A percentile compares a stretch with the other conserved stretches of the same genome.
Conservation (phyloP, 139 green algal species). For the Desmodesmus armatus region DNA sequence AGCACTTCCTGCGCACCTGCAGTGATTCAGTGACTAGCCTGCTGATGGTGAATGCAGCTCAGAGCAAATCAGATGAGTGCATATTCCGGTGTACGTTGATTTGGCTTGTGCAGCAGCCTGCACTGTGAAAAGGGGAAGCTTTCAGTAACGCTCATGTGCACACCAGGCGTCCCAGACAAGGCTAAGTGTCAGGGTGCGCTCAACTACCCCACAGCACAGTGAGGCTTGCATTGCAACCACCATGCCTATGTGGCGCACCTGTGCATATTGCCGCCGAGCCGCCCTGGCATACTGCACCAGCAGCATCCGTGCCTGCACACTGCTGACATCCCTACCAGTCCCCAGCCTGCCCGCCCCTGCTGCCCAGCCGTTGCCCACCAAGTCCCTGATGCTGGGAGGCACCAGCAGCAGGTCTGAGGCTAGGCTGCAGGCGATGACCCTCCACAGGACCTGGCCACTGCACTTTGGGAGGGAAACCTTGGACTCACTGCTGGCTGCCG, state of each 20-base stretch:
- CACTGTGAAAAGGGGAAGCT: not conserved
- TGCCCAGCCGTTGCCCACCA: constrained; percentile 2
- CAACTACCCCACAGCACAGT: too few species aligned
- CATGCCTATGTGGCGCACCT: not conserved
- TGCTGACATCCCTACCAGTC: not conserved
- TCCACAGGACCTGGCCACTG: not conserved
- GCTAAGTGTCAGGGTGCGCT: too few species aligned
- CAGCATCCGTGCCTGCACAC: constrained; percentile 5
- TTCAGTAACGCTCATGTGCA: too few species aligned
- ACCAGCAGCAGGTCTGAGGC: constrained; percentile 14
- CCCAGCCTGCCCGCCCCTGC: not conserved
- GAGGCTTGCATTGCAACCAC: not conserved
- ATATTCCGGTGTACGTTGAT: not conserved
- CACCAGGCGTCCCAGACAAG: too few species aligned
- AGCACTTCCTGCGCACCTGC: too few species aligned
- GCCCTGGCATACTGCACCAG: constrained; percentile 22
- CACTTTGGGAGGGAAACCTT: not conserved
- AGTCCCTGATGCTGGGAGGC: constrained; percentile 3
- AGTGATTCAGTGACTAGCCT: too few species aligned
- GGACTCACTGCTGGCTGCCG: not conserved
- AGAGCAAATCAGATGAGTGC: too few species aligned
- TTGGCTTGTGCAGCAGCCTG: not conserved
- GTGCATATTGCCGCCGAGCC: not conserved
- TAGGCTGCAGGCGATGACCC: not conserved
- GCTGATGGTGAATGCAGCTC: too few species aligned